Percentiles rank a stretch among this genome's conserved stretches.
phyloP scores from a whole-genome alignment of 176 grass and related monocot genomes.

The Ananas comosus region DNA sequence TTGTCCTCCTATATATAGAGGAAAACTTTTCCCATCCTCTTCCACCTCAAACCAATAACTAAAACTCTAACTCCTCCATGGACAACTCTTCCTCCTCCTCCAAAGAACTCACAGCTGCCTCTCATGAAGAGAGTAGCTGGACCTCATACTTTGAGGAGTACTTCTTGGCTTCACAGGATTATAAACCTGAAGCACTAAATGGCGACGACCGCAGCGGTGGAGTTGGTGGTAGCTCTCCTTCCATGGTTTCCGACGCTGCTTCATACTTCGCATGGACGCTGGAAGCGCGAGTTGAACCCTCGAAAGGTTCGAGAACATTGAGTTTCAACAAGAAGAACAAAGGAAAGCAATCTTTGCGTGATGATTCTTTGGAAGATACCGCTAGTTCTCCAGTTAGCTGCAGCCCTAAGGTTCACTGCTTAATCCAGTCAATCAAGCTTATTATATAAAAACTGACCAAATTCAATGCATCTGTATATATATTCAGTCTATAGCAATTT shows the following conservation, averaged over 20 bases:
- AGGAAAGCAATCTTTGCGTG: constrained; percentile 12
- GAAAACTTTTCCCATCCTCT: background rate
- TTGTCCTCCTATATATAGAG: background rate
- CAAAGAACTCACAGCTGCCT: background rate
- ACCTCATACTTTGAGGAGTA: constrained; percentile 32
- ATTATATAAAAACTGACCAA: too few species aligned
- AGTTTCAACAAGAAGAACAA: background rate
- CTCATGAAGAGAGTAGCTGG: constrained; percentile 34
- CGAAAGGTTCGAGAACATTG: background rate
- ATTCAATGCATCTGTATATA: too few species aligned
- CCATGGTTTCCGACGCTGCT: background rate
- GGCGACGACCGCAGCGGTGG: background rate
- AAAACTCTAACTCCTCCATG: constrained; percentile 3
- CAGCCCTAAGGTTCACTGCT: constrained; percentile 19
- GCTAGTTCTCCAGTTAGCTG: constrained; percentile 31
- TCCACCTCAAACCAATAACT: background rate
- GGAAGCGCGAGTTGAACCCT: background rate
- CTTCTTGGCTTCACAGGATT: constrained; percentile 20
- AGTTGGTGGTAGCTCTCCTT: background rate
- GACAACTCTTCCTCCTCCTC: background rate
- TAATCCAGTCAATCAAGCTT: too few species aligned
- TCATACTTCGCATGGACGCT: background rate
- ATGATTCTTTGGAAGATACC: constrained; percentile 41
- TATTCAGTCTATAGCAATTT: too few species aligned
- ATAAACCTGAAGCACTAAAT: background rate